Conservation (phyloP, 2,329 filamentous ascomycete species). For the Ascomycota sp. region DNA sequence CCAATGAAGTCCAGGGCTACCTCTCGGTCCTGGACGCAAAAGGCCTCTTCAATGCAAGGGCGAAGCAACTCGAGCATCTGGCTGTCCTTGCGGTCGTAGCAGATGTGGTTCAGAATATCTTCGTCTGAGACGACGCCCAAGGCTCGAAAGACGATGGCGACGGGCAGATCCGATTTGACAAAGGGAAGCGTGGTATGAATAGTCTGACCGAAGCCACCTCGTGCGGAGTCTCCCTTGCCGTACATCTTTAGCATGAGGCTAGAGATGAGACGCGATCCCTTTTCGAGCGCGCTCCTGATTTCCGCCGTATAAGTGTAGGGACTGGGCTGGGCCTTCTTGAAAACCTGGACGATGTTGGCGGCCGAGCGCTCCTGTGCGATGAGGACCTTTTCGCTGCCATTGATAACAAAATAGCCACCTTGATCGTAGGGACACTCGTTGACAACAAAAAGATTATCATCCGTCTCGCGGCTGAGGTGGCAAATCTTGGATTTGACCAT, state of each 20-base stretch:
- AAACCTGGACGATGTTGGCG: slow-evolving; percentile 96
- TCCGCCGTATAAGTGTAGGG: slow-evolving; percentile 87
- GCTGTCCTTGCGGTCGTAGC: slow-evolving; percentile 84
- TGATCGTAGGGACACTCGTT: slow-evolving; percentile 98
- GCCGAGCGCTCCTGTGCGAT: slow-evolving; percentile 96
- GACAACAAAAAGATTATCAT: slow-evolving; percentile 72
- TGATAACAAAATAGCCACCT: slow-evolving; percentile 97
- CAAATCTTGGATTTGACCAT: slow-evolving; percentile 98
- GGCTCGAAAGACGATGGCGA: slow-evolving; percentile 88
- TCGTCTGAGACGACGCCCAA: slow-evolving; percentile 92
- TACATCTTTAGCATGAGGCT: slow-evolving; percentile 81
- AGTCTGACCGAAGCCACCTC: slow-evolving; percentile 61
- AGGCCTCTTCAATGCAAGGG: slow-evolving; percentile 91
- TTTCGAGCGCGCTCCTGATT: slow-evolving; percentile 89
- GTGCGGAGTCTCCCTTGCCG: slow-evolving; percentile 63
- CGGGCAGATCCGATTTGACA: slow-evolving; percentile 80
- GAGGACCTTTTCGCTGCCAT: slow-evolving; percentile 93
- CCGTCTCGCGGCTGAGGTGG: slow-evolving; percentile 62
- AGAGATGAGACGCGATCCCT: slow-evolving; percentile 85
- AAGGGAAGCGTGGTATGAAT: slow-evolving; percentile 86
- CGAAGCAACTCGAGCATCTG: slow-evolving; percentile 97
- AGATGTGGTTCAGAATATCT: slow-evolving; percentile 94
- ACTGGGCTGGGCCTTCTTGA: slow-evolving; percentile 89
- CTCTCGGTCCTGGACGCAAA: slow-evolving; percentile 87
- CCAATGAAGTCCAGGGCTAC: slow-evolving; percentile 90